Conservation (phyloP, 2,329 filamentous ascomycete species). For the Beauveria rudraprayagi region DNA sequence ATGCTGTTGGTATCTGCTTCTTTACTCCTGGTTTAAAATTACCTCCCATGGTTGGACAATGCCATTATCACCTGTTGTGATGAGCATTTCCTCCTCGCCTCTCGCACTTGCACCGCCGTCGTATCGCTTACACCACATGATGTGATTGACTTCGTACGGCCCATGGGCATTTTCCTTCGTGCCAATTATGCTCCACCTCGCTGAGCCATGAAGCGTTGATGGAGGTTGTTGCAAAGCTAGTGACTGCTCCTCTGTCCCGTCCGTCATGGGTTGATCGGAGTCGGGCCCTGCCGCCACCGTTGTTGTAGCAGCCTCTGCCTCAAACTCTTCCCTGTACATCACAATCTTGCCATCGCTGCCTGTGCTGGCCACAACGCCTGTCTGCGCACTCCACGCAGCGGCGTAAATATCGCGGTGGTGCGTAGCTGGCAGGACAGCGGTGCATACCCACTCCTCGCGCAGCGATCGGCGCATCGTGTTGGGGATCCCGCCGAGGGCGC, state of each 20-base stretch:
- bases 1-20: background rate
- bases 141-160: slow-evolving; percentile 89
- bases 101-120: slow-evolving; percentile 53
- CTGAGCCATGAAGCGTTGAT: slow-evolving; percentile 19
- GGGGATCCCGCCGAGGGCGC: slow-evolving; percentile 57
- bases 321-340: slow-evolving; percentile 60
- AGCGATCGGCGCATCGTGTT: slow-evolving; percentile 76
- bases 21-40: background rate
- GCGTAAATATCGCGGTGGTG: slow-evolving; percentile 82
- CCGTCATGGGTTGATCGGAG: slow-evolving; percentile 22
- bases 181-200: slow-evolving; percentile 64
- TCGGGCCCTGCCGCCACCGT: slow-evolving; percentile 16
- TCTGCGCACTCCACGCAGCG: slow-evolving; percentile 70
- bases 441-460: slow-evolving; percentile 78
- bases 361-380: slow-evolving; percentile 75
- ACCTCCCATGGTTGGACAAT: slow-evolving; percentile 76
- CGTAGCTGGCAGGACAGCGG: slow-evolving; percentile 61
- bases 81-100: slow-evolving; percentile 61
- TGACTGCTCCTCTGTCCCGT: slow-evolving; percentile 11
- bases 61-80: slow-evolving; percentile 91
- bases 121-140: slow-evolving; percentile 74
- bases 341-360: slow-evolving; percentile 80
- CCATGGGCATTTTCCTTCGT: slow-evolving; percentile 71
- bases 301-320: slow-evolving; percentile 13
- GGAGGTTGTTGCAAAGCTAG: background rate